phyloP scores from a whole-genome alignment of 768 basidiomycete species.

The Exidia glandulosa region DNA sequence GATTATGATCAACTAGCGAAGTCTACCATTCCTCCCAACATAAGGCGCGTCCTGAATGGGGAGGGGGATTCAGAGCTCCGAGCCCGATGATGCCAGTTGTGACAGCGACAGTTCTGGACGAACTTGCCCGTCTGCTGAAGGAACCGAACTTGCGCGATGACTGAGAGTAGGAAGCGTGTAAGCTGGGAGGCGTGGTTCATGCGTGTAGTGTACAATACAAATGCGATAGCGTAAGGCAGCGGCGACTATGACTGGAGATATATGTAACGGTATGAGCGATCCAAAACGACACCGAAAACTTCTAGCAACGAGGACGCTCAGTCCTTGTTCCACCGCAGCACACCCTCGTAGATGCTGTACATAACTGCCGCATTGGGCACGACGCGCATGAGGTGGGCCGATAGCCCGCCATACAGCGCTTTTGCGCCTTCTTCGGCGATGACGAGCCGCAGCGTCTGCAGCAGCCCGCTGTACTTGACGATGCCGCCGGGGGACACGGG shows the following conservation, averaged over 20 bases:
- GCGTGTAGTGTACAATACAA: too few species aligned
- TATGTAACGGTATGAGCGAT: not conserved
- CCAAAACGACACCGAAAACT: too few species aligned
- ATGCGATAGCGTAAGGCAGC: too few species aligned
- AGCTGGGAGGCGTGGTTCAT: too few species aligned
- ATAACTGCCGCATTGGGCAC: constrained; percentile 96
- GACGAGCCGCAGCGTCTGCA: constrained; percentile 75
- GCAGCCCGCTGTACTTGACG: constrained; percentile 74
- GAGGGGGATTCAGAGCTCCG: not conserved
- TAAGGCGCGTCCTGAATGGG: not conserved
- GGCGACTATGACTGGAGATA: too few species aligned
- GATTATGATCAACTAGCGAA: constrained; percentile 9
- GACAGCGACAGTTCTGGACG: too few species aligned
- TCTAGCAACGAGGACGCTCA: not conserved
- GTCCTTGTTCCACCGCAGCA: constrained; percentile 42
- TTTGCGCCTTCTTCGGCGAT: constrained; percentile 82
- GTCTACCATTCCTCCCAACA: not conserved
- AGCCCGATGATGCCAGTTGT: too few species aligned
- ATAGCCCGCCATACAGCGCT: constrained; percentile 83
- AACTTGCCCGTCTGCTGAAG: too few species aligned
- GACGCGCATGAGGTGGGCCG: constrained; percentile 91
- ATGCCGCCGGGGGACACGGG: constrained; percentile 60
- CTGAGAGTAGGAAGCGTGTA: too few species aligned
- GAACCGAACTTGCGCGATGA: too few species aligned
- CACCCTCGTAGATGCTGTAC: constrained; percentile 90